Conservation (phyloP, 306 rosid species). For the Ochetophila trinervis region DNA sequence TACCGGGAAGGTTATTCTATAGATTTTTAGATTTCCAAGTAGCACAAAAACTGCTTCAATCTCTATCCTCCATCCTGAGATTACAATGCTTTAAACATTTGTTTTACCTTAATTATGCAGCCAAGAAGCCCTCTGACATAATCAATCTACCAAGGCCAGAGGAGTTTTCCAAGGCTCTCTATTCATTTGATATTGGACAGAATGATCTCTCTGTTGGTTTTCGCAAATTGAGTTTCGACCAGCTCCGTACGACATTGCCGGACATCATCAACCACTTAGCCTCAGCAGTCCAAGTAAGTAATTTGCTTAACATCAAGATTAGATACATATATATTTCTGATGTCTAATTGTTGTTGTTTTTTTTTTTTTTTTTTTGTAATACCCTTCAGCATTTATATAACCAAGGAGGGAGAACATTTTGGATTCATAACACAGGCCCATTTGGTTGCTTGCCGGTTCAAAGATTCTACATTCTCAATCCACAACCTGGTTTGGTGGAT, state of each 20-base stretch:
- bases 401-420: conserved; percentile 79
- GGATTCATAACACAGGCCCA: conserved; percentile 96
- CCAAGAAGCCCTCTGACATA: conserved; percentile 43
- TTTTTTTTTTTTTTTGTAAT: too few species aligned
- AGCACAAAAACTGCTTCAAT: neutral
- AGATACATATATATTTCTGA: neutral
- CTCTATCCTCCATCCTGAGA: neutral
- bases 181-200: conserved; percentile 92
- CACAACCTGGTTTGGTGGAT: conserved; percentile 58
- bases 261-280: conserved; percentile 77
- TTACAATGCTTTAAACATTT: neutral
- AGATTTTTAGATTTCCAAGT: too few species aligned
- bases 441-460: conserved; percentile 78
- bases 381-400: conserved; percentile 53
- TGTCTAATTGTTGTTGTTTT: neutral
- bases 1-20: conserved; percentile 55
- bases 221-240: conserved; percentile 59
- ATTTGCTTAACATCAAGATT: neutral
- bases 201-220: conserved; percentile 85
- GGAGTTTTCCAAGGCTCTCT: conserved; percentile 79
- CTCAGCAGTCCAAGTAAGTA: conserved; percentile 67
- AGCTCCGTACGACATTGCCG: conserved; percentile 60
- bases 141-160: conserved; percentile 66
- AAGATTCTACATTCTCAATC: conserved; percentile 60
- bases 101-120: conserved; percentile 29